Conservation (phyloP, 345 rosid species). For the Arabis alpina region DNA sequence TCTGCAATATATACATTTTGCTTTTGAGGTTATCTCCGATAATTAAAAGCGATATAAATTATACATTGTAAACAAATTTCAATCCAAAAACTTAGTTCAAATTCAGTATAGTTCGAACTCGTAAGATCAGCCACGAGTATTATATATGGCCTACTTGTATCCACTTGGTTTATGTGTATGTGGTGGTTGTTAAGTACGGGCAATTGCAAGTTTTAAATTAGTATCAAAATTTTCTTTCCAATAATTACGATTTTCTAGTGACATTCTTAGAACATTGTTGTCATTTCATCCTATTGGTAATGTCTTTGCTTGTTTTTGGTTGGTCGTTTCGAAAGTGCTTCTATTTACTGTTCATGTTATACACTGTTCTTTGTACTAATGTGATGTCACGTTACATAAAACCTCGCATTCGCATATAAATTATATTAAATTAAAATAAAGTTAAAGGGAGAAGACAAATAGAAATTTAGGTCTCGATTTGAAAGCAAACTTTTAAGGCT, state of each 20-base stretch:
- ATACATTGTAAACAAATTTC: too few relatives aligned
- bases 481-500: slow-evolving; percentile 34
- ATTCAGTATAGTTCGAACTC: neutral
- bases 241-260: slow-evolving; percentile 20
- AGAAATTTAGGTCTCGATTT: slow-evolving; percentile 44
- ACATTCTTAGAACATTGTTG: slow-evolving; percentile 42
- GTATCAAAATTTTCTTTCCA: slow-evolving; percentile 3
- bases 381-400: slow-evolving; percentile 40
- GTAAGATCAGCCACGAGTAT: slow-evolving; percentile 32
- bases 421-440: neutral
- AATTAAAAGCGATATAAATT: too few relatives aligned
- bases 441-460: slow-evolving; percentile 34
- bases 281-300: slow-evolving; percentile 33
- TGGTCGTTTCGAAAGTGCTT: slow-evolving; percentile 33
- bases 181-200: slow-evolving; percentile 35
- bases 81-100: neutral
- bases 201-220: slow-evolving; percentile 1
- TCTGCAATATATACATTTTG: too few relatives aligned
- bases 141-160: slow-evolving; percentile 32
- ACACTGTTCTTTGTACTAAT: slow-evolving; percentile 14
- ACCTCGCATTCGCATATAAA: slow-evolving; percentile 24
- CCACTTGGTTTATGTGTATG: slow-evolving; percentile 44
- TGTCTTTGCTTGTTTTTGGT: slow-evolving; percentile 29
- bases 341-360: slow-evolving; percentile 31
- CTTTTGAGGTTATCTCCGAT: neutral